Evolutionary conservation across 768 basidiomycete species (phyloP).

Genomic region (Lactarius hatsudake): DNA sequence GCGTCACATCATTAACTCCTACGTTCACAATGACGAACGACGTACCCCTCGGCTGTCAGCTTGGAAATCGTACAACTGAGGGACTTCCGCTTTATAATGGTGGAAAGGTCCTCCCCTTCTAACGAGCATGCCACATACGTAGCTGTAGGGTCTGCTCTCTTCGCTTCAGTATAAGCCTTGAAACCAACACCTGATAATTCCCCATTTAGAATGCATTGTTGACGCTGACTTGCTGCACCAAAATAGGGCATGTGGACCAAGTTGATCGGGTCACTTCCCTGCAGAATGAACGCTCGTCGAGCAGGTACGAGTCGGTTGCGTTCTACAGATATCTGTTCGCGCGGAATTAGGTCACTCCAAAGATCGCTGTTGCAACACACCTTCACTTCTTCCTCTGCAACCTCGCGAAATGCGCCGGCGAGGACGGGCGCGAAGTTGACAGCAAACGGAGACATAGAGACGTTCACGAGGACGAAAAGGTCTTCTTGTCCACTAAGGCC

Average conservation of each 20-base stretch:
- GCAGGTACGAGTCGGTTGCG: slow-evolving; percentile 37
- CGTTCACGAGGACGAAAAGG: slow-evolving; percentile 38
- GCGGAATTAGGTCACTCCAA: background rate
- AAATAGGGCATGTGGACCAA: slow-evolving; percentile 39
- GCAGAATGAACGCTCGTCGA: slow-evolving; percentile 39
- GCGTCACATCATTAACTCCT: background rate
- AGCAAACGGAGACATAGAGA: slow-evolving; percentile 42
- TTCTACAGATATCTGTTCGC: slow-evolving; percentile 24
- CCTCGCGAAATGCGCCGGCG: slow-evolving; percentile 36
- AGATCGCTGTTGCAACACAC: slow-evolving; percentile 26
- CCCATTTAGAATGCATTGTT: slow-evolving; percentile 39
- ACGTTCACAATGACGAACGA: background rate
- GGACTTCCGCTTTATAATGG: slow-evolving; percentile 13
- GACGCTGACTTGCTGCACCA: slow-evolving; percentile 37
- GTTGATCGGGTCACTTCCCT: slow-evolving; percentile 36
- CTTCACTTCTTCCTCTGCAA: slow-evolving; percentile 37
- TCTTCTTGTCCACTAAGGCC: slow-evolving; percentile 35
- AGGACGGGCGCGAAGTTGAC: slow-evolving; percentile 34
- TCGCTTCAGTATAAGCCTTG: slow-evolving; percentile 26
- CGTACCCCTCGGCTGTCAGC: slow-evolving; percentile 20
- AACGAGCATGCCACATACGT: slow-evolving; percentile 29
- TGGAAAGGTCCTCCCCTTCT: slow-evolving; percentile 20
- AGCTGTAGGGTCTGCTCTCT: slow-evolving; percentile 23
- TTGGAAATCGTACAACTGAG: slow-evolving; percentile 21
- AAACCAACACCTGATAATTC: slow-evolving; percentile 30